phyloP scores from a whole-genome alignment of 192 early-diverging fungal genomes.

The Backusella morwellensis region DNA sequence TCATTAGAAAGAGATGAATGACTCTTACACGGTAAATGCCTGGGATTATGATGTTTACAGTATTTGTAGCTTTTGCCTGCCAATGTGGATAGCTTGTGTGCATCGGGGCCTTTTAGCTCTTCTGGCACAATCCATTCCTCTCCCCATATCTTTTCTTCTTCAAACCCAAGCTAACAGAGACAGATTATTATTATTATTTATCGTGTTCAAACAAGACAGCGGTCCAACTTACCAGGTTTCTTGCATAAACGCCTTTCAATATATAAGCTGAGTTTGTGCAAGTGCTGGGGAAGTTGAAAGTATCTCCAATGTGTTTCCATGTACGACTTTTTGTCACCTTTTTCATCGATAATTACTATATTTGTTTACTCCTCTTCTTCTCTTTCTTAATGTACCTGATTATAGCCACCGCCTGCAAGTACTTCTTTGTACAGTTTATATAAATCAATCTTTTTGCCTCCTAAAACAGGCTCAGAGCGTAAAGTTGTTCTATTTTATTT shows the following conservation, averaged over 20 bases:
- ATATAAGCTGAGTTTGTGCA: conserved; percentile 82
- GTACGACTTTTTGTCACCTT: conserved; percentile 65
- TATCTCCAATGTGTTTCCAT: conserved; percentile 67
- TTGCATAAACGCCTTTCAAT: conserved; percentile 69
- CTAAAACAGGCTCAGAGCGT: conserved; percentile 64
- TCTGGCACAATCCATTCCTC: conserved; percentile 19
- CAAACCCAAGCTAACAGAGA: conserved; percentile 19
- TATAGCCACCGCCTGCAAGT: conserved; percentile 62
- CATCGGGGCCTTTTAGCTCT: conserved; percentile 27
- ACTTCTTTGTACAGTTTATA: conserved; percentile 57
- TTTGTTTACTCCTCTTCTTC: not conserved
- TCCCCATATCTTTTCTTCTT: conserved; percentile 27
- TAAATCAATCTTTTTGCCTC: conserved; percentile 73
- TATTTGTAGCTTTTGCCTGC: conserved; percentile 30
- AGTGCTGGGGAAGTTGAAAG: conserved; percentile 73
- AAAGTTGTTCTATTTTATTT: conserved; percentile 39
- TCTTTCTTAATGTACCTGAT: conserved; percentile 44
- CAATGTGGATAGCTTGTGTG: conserved; percentile 29
- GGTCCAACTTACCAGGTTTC: conserved; percentile 40
- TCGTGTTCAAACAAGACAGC: too few species aligned
- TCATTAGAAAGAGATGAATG: not conserved
- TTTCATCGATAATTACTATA: not conserved
- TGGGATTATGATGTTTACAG: conserved; percentile 13
- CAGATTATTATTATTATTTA: not conserved
- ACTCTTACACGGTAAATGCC: not conserved